Evolutionary conservation across 2,329 filamentous ascomycete genomes (phyloP).

Genomic region (Epichloe bromicola): DNA sequence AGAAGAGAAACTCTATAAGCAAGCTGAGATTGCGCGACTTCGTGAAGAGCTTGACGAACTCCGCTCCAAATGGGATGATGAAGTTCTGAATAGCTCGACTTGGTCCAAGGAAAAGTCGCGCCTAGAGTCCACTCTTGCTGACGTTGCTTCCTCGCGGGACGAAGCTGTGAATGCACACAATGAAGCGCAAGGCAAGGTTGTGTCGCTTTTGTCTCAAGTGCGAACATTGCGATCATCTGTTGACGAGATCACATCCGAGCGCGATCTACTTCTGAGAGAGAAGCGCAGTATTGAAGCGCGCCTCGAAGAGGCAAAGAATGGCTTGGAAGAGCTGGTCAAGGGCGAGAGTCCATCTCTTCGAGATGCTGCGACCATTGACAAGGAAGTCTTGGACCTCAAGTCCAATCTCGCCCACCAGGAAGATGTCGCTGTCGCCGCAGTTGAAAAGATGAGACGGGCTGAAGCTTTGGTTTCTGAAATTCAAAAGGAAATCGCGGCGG

Average conservation of each 20-base stretch:
- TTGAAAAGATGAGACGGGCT: slow-evolving; percentile 93
- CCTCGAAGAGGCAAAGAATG: slow-evolving; percentile 74
- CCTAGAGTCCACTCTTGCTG: slow-evolving; percentile 76
- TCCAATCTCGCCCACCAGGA: slow-evolving; percentile 82
- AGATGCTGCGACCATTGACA: slow-evolving; percentile 78
- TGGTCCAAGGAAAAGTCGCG: slow-evolving; percentile 97
- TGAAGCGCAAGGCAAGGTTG: slow-evolving; percentile 86
- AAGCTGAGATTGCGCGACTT: slow-evolving; percentile 73
- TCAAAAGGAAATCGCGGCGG: slow-evolving; percentile 79
- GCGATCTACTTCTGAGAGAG: slow-evolving; percentile 73
- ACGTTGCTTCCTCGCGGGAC: slow-evolving; percentile 81
- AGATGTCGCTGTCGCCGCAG: slow-evolving; percentile 78
- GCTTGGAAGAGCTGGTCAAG: slow-evolving; percentile 75
- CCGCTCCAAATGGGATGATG: slow-evolving; percentile 93
- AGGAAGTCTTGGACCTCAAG: slow-evolving; percentile 80
- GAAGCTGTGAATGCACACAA: slow-evolving; percentile 89
- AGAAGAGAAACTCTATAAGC: slow-evolving; percentile 75
- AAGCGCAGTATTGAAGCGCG: slow-evolving; percentile 81
- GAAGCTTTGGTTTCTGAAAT: slow-evolving; percentile 79
- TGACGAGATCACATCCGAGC: slow-evolving; percentile 75
- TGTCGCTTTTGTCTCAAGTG: slow-evolving; percentile 80
- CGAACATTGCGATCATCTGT: slow-evolving; percentile 69
- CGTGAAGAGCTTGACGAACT: slow-evolving; percentile 95
- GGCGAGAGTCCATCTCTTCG: slow-evolving; percentile 80
- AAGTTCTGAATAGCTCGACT: slow-evolving; percentile 91